A percentile compares a stretch with the other conserved stretches of the same genome.
phyloP scores from a whole-genome alignment of 805 yeast species.

The Lipomyces chichibuensis region DNA sequence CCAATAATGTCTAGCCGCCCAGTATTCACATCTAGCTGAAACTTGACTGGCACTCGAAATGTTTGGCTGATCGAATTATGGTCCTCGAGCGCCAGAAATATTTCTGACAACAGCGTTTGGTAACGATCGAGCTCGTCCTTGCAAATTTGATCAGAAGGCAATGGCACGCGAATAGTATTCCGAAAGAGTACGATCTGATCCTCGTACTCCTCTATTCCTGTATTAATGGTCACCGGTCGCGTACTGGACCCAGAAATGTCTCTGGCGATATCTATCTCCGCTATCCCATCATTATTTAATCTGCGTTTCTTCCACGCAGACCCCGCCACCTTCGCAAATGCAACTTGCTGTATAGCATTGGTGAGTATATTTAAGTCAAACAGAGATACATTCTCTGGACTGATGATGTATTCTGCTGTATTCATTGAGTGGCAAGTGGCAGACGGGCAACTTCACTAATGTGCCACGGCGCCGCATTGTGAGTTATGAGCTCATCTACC shows the following conservation, averaged over 20 bases:
- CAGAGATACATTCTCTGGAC: conserved; percentile 1
- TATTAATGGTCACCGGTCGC: neutral
- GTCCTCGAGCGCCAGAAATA: neutral
- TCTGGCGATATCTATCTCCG: neutral
- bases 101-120: conserved; percentile 3
- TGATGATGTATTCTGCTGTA: neutral
- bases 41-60: conserved; percentile 16
- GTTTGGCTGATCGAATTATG: neutral
- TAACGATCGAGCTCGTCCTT: conserved; percentile 2
- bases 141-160: neutral
- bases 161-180: conserved; percentile 5
- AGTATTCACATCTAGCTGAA: conserved; percentile 6
- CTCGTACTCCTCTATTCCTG: conserved; percentile 21
- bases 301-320: conserved; percentile 15
- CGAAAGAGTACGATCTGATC: conserved; percentile 19
- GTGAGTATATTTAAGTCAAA: neutral
- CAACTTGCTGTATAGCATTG: neutral
- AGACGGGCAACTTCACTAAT: too few species aligned
- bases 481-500: neutral
- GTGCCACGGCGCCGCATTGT: too few species aligned
- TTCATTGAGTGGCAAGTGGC: neutral
- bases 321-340: conserved; percentile 9
- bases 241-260: neutral
- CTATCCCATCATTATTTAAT: conserved; percentile 4
- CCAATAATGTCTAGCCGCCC: conserved; percentile 15